Evolutionary conservation across 164 flowering plant genomes (phyloP), one percentile per base, ranked within the genome.

Genomic region (Piper longum): DNA sequence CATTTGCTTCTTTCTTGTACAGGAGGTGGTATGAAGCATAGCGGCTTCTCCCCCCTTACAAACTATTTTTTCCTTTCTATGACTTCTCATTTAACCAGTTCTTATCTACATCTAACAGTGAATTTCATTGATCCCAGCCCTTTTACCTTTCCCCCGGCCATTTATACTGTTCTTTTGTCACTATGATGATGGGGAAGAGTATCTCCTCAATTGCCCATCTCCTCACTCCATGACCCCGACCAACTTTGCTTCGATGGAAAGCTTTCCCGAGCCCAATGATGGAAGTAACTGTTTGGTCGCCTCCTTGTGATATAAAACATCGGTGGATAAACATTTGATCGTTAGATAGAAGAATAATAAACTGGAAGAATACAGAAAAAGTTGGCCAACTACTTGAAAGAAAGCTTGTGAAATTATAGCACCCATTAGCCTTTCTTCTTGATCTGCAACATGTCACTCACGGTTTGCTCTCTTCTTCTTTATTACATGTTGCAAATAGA

Each of bases 201-300:
- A 26, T 26, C 36, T 43, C 70, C 60, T 14, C 52, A 9, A 48
- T 48, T 84, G 80, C 75, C 80, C 79, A 76, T 82, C 79, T 81
- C 78, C 66, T 79, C 81, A 84, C 89, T 84, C 88, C 78, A 84
- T 70, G 65, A 65, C 77, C 1, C 79, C 79, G 56, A 64, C 66
- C 57, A 64, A 64, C 66, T 64, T 64, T 64, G 56, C 66, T 64
- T 64, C 60, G 42, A 36, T 56, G 58, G 59, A 64, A 64, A 64
- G 66, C 60, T 60, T 64, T 56, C 41, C 56, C 4, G 43, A 36
- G 19, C 66, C 7, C 26, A 54, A 54, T 54, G 7, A 54, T 55
- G 41, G 44, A 42, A n/a, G 52, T n/a, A 64, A 56, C 41, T 4
- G 66, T 56, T 56, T 42, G 51, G 60, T 64, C 43, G 55, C n/a